Evolutionary conservation across 1,284 basidiomycete species (phyloP).

Genomic region (Rhizoctonia solani): DNA sequence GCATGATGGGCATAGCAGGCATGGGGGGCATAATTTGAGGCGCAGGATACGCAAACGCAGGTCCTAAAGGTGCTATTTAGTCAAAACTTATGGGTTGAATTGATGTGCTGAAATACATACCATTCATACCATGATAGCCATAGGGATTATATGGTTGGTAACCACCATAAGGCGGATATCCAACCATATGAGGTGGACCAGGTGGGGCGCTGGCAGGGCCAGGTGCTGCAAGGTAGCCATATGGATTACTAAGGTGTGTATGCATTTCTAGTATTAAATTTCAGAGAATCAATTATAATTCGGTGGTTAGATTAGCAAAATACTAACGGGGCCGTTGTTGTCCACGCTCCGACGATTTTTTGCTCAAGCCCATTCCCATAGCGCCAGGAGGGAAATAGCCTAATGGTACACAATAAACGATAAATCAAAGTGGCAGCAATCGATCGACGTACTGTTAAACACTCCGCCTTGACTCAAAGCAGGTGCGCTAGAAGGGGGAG

Average conservation of each 20-base stretch:
- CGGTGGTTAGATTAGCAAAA: not conserved
- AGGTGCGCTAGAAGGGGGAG: conserved; percentile 29
- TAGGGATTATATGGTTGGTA: conserved; percentile 19
- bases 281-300: not conserved
- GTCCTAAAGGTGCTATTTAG: not conserved
- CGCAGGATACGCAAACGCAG: not conserved
- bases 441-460: not conserved
- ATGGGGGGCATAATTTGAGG: conserved; percentile 30
- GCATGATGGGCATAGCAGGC: not conserved
- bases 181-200: not conserved
- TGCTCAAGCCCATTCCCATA: conserved; percentile 14
- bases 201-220: not conserved
- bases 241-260: not conserved
- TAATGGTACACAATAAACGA: not conserved
- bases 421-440: not conserved
- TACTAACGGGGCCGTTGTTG: conserved; percentile 14
- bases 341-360: conserved; percentile 25
- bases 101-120: not conserved
- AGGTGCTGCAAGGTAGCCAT: conserved; percentile 20
- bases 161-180: conserved; percentile 19
- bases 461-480: conserved; percentile 17
- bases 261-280: conserved; percentile 11
- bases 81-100: not conserved
- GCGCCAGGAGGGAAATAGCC: conserved; percentile 29
- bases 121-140: conserved; percentile 13